Conservation (phyloP, 2,329 filamentous ascomycete species). For the Ustulina deusta region DNA sequence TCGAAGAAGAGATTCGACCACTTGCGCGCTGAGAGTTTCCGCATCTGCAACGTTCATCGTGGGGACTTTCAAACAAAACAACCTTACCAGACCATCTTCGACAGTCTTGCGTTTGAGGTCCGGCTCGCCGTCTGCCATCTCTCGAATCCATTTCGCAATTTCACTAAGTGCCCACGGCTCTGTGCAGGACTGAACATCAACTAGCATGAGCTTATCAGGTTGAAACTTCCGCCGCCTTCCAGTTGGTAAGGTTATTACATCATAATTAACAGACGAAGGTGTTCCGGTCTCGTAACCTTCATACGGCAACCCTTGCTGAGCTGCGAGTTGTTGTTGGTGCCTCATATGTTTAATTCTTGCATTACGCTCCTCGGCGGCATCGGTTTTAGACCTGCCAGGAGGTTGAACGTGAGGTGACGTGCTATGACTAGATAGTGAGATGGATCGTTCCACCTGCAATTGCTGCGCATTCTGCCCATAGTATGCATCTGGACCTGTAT, state of each 20-base stretch:
- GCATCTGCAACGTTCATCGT: conserved; percentile 99
- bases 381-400: conserved; percentile 92
- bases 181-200: conserved; percentile 84
- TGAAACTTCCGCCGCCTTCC: conserved; percentile 86
- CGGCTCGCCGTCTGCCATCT: conserved; percentile 89
- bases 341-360: conserved; percentile 61
- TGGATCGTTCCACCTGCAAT: conserved; percentile 74
- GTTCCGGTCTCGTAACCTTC: conserved; percentile 69
- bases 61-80: conserved; percentile 95
- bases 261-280: conserved; percentile 73
- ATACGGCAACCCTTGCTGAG: conserved; percentile 64
- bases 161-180: conserved; percentile 95
- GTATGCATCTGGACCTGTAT: conserved; percentile 64
- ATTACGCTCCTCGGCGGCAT: conserved; percentile 80
- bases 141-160: conserved; percentile 87
- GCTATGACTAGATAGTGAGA: conserved; percentile 85
- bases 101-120: conserved; percentile 88
- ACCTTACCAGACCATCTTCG: conserved; percentile 84
- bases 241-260: conserved; percentile 84
- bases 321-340: conserved; percentile 65
- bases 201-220: conserved; percentile 81
- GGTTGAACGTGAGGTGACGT: conserved; percentile 82
- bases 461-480: conserved; percentile 59
- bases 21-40: conserved; percentile 82
- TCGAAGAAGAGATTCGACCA: conserved; percentile 83